Conservation (phyloP, 2,329 filamentous ascomycete species). For the Hypoxylon sp. region DNA sequence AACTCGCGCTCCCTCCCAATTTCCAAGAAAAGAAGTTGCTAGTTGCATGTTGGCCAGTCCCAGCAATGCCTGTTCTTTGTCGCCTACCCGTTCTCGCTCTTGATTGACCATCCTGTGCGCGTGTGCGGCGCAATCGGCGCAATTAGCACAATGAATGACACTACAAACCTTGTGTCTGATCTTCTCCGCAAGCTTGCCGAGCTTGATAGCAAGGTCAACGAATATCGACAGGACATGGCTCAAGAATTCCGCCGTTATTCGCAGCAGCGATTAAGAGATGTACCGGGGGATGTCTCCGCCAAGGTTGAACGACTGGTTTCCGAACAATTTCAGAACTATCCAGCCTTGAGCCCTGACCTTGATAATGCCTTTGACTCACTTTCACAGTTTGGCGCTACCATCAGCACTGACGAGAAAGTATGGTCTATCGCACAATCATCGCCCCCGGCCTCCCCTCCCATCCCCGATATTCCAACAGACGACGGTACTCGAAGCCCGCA, state of each 20-base stretch:
- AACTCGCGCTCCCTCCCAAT: slow-evolving; percentile 1
- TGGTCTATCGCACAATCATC: slow-evolving; percentile 51
- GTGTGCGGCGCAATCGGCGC: slow-evolving; percentile 39
- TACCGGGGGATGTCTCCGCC: slow-evolving; percentile 60
- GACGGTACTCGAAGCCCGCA: slow-evolving; percentile 58
- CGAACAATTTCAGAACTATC: slow-evolving; percentile 58
- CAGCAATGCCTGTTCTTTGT: slow-evolving; percentile 45
- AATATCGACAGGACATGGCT: slow-evolving; percentile 68
- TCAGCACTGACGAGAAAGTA: slow-evolving; percentile 38
- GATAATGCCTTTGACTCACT: slow-evolving; percentile 37
- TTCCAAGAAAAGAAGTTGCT: background rate
- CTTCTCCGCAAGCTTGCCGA: slow-evolving; percentile 66
- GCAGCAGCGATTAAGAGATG: slow-evolving; percentile 61
- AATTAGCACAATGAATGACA: slow-evolving; percentile 58
- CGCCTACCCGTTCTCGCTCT: slow-evolving; percentile 41
- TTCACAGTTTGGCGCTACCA: slow-evolving; percentile 31
- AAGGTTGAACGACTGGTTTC: slow-evolving; percentile 61
- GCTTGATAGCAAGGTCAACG: slow-evolving; percentile 67
- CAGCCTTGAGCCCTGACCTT: slow-evolving; percentile 57
- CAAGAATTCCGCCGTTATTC: slow-evolving; percentile 68
- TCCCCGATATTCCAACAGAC: slow-evolving; percentile 53
- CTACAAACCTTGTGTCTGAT: slow-evolving; percentile 62
- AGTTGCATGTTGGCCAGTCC: slow-evolving; percentile 31
- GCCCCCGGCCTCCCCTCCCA: slow-evolving; percentile 56
- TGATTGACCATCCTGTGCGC: slow-evolving; percentile 41